Conservation (phyloP, 768 basidiomycete genomes). For the Lactarius quietus region DNA sequence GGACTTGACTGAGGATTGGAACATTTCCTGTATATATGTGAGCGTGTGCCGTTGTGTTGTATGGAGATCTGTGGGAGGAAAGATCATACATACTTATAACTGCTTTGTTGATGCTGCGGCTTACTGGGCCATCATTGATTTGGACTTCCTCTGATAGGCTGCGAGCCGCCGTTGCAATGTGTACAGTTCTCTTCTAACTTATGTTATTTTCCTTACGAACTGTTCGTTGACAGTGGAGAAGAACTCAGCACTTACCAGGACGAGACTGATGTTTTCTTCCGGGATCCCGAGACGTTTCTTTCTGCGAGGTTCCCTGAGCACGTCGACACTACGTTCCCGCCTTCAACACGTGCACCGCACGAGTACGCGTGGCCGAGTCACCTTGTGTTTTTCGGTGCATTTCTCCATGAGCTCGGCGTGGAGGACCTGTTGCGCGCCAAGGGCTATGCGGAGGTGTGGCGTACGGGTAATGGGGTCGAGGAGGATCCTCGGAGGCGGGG, state of each 20-base stretch:
- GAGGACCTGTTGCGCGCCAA: slow-evolving; percentile 42
- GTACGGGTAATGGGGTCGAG: slow-evolving; percentile 62
- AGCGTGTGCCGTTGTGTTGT: no score
- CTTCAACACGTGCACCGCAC: slow-evolving; percentile 50
- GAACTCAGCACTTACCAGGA: slow-evolving; percentile 60
- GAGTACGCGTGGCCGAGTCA: slow-evolving; percentile 77
- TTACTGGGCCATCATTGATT: no score
- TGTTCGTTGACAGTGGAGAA: slow-evolving; percentile 40
- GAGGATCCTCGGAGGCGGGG: slow-evolving; percentile 71
- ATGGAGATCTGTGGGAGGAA: no score
- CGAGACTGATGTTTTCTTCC: slow-evolving; percentile 81
- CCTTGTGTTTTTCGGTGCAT: slow-evolving; percentile 77
- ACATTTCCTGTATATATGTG: no score
- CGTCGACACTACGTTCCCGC: slow-evolving; percentile 64
- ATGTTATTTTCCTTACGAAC: background rate
- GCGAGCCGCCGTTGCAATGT: slow-evolving; percentile 87
- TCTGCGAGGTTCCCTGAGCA: slow-evolving; percentile 56
- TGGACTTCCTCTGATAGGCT: no score
- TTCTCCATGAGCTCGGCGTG: slow-evolving; percentile 56
- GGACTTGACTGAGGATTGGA: no score
- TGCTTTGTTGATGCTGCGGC: no score
- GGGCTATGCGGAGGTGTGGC: slow-evolving; percentile 67
- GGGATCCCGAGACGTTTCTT: slow-evolving; percentile 65
- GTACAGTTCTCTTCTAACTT: slow-evolving; percentile 14
- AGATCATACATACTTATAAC: no score